Evolutionary conservation across 2,329 filamentous ascomycete genomes (phyloP).

Genomic region (Pseudogymnoascus sp.): DNA sequence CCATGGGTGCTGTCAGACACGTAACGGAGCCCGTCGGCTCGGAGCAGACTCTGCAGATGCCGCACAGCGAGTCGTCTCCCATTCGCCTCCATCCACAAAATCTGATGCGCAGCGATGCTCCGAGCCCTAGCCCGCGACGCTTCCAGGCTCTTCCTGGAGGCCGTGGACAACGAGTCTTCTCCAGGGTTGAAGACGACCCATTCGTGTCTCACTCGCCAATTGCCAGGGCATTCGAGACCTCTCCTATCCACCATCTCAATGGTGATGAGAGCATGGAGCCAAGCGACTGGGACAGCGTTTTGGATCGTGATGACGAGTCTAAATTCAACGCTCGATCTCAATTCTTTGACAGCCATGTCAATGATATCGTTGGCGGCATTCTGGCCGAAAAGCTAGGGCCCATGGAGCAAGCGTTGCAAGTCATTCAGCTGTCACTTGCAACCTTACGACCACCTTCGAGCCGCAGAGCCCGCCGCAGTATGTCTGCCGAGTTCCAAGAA

Average conservation of each 20-base stretch:
- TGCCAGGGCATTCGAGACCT: slow-evolving; percentile 44
- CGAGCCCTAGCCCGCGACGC: slow-evolving; percentile 64
- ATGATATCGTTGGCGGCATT: slow-evolving; percentile 73
- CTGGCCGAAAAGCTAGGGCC: slow-evolving; percentile 73
- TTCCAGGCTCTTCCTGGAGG: slow-evolving; percentile 45
- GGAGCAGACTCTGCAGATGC: slow-evolving; percentile 12
- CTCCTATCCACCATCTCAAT: slow-evolving; percentile 58
- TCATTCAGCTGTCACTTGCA: slow-evolving; percentile 65
- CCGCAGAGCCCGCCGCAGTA: slow-evolving; percentile 55
- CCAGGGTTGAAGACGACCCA: slow-evolving; percentile 40
- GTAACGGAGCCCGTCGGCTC: slow-evolving; percentile 45
- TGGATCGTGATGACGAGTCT: slow-evolving; percentile 74
- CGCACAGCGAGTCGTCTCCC: slow-evolving; percentile 41
- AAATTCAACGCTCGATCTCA: slow-evolving; percentile 75
- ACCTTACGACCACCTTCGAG: slow-evolving; percentile 52
- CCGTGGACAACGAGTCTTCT: slow-evolving; percentile 39
- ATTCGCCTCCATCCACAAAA: slow-evolving; percentile 48
- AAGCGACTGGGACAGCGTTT: slow-evolving; percentile 88
- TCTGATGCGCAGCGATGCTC: slow-evolving; percentile 59
- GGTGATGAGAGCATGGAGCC: slow-evolving; percentile 58
- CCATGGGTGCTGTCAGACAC: slow-evolving; percentile 52
- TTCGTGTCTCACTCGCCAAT: slow-evolving; percentile 32
- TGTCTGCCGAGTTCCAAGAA: slow-evolving; percentile 64
- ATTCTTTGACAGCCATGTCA: slow-evolving; percentile 89
- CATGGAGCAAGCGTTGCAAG: slow-evolving; percentile 69